phyloP scores from a whole-genome alignment of 192 early-diverging fungal genomes.

The Backusella australiensis region DNA sequence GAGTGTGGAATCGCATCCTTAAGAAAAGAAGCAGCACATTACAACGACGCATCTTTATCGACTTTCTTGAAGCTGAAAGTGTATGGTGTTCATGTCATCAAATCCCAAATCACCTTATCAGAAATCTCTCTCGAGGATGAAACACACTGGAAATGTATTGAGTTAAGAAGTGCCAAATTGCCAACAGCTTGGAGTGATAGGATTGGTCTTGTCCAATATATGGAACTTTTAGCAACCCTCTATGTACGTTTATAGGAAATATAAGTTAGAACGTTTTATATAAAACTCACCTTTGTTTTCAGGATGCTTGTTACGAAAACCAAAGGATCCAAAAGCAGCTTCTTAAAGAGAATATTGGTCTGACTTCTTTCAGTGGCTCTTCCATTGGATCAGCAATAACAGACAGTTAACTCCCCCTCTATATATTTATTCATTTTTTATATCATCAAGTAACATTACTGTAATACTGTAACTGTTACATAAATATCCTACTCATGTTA shows the following conservation, averaged over 20 bases:
- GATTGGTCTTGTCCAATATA: constrained; percentile 1
- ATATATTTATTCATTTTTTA: too few species aligned
- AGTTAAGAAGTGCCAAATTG: background rate
- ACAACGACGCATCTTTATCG: background rate
- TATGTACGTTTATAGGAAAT: background rate
- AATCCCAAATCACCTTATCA: constrained; percentile 1
- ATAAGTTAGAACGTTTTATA: background rate
- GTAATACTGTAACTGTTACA: too few species aligned
- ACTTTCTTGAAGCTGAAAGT: constrained; percentile 9
- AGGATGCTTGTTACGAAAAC: too few species aligned
- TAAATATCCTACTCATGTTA: too few species aligned
- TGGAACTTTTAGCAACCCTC: constrained; percentile 7
- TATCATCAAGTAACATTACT: too few species aligned
- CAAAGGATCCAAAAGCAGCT: background rate
- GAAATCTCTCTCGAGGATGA: constrained; percentile 4
- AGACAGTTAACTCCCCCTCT: background rate
- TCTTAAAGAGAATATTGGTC: background rate
- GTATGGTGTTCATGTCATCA: background rate
- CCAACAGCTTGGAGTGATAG: background rate
- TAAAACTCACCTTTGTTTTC: background rate
- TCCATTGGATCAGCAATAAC: background rate
- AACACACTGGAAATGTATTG: background rate
- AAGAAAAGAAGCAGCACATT: background rate
- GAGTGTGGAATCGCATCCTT: background rate
- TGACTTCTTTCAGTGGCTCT: background rate